Conservation (phyloP, 352 stramenopile species). For the Pythium angustatum region DNA sequence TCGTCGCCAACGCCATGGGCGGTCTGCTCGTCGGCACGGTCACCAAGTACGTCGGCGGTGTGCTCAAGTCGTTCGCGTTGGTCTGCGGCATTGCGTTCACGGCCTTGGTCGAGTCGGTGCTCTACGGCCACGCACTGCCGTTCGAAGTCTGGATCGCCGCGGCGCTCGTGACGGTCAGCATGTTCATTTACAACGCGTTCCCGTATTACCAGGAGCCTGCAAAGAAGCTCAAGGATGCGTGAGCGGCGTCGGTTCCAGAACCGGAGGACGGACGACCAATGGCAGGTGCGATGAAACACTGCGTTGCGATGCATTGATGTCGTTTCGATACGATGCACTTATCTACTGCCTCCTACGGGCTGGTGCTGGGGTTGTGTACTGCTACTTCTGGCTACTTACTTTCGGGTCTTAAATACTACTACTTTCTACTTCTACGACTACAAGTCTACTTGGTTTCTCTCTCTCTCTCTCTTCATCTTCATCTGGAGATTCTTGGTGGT, state of each 20-base stretch:
- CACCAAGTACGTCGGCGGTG: conserved; percentile 89
- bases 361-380: background rate
- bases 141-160: conserved; percentile 70
- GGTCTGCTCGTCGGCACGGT: conserved; percentile 86
- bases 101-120: conserved; percentile 70
- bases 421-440: conserved; percentile 20
- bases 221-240: conserved; percentile 29
- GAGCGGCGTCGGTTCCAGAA: too few species aligned
- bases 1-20: conserved; percentile 77
- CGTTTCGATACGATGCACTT: too few species aligned
- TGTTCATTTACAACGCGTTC: conserved; percentile 75
- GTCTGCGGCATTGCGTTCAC: conserved; percentile 89
- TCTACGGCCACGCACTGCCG: conserved; percentile 66
- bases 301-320: conserved; percentile 11
- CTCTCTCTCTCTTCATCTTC: background rate
- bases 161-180: conserved; percentile 61
- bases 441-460: conserved; percentile 17
- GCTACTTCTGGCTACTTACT: conserved; percentile 14
- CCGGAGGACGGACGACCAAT: too few species aligned
- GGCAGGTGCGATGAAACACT: background rate
- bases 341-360: conserved; percentile 1
- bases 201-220: conserved; percentile 42
- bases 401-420: conserved; percentile 32
- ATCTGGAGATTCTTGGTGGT: background rate
- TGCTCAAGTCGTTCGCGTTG: conserved; percentile 89